Conservation (phyloP, 345 rosid species). For the Citrus unshiu region DNA sequence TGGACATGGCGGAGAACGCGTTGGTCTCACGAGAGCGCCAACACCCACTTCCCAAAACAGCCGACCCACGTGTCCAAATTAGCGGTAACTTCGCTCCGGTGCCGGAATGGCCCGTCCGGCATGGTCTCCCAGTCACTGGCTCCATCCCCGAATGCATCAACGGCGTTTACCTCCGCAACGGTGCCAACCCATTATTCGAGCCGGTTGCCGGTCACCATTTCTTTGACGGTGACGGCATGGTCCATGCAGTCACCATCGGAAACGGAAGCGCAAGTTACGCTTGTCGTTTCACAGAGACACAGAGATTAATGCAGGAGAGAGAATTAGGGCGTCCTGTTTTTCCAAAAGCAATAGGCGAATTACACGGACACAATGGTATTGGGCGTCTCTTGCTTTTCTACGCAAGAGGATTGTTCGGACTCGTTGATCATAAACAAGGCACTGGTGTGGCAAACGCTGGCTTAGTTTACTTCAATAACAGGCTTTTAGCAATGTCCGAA, state of each 20-base stretch:
- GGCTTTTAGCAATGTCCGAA: slow-evolving; percentile 86
- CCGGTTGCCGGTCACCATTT: slow-evolving; percentile 91
- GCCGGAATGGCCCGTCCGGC: slow-evolving; percentile 57
- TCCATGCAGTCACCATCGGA: slow-evolving; percentile 64
- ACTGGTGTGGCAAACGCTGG: slow-evolving; percentile 94
- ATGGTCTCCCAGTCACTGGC: slow-evolving; percentile 52
- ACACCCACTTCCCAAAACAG: slow-evolving; percentile 71
- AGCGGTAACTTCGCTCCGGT: slow-evolving; percentile 93
- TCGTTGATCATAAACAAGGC: slow-evolving; percentile 61
- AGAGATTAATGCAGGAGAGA: slow-evolving; percentile 55
- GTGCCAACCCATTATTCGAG: slow-evolving; percentile 85
- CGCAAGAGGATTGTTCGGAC: slow-evolving; percentile 69
- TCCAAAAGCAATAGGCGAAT: slow-evolving; percentile 88
- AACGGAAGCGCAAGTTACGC: slow-evolving; percentile 71
- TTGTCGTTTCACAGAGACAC: slow-evolving; percentile 83
- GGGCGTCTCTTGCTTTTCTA: slow-evolving; percentile 67
- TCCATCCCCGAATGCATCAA: slow-evolving; percentile 70
- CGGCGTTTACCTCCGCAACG: slow-evolving; percentile 91
- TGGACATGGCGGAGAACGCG: slow-evolving; percentile 63
- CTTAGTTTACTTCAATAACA: slow-evolving; percentile 64
- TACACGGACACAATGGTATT: slow-evolving; percentile 81
- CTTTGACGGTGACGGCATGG: slow-evolving; percentile 97
- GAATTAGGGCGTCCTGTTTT: slow-evolving; percentile 56
- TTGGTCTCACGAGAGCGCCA: slow-evolving; percentile 58
- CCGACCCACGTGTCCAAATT: slow-evolving; percentile 78